Conservation (phyloP, 176 grass and related monocot species). For the Aechmea fasciata region DNA sequence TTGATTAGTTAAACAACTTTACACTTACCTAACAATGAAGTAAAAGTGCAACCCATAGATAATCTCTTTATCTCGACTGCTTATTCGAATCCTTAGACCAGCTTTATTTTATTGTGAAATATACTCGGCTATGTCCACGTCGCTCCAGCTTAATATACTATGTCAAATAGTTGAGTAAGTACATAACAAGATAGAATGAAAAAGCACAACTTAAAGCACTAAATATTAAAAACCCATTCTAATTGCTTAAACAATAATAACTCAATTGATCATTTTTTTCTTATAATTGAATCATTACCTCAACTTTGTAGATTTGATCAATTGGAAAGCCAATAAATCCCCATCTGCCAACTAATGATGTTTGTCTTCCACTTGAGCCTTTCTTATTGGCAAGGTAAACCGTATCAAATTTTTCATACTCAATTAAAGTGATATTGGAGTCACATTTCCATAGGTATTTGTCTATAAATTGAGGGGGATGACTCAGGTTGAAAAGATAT, state of each 20-base stretch:
- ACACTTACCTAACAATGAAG: too few species aligned
- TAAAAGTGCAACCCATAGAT: too few species aligned
- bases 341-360: constrained; percentile 64
- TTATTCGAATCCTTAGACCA: too few species aligned
- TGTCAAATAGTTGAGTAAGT: background rate
- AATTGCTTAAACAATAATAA: background rate
- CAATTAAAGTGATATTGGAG: constrained; percentile 22
- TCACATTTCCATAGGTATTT: constrained; percentile 48
- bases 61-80: too few species aligned
- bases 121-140: too few species aligned
- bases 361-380: constrained; percentile 50
- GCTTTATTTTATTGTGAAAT: too few species aligned
- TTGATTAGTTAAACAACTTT: too few species aligned
- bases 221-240: background rate
- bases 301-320: constrained; percentile 29
- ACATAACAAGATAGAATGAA: too few species aligned
- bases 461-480: constrained; percentile 42
- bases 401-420: constrained; percentile 17
- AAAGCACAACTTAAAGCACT: too few species aligned
- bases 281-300: constrained; percentile 27
- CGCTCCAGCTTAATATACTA: background rate
- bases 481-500: constrained; percentile 30
- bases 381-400: constrained; percentile 40
- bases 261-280: background rate
- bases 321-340: constrained; percentile 54